Evolutionary conservation across 495 filamentous ascomycete genomes (phyloP).

Genomic region (Daldinia decipiens): DNA sequence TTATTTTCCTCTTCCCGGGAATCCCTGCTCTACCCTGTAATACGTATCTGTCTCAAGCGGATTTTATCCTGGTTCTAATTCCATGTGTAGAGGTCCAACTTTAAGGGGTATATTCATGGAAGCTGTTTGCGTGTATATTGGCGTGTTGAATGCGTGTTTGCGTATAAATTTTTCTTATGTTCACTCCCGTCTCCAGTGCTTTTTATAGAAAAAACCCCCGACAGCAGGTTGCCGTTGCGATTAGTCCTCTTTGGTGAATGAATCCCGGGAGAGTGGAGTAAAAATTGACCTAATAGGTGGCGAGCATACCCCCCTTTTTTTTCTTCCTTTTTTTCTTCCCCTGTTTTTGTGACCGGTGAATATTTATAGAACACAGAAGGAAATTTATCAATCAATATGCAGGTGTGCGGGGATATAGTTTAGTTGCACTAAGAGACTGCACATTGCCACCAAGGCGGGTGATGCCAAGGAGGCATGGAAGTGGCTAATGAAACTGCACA

Average conservation of each 20-base stretch:
- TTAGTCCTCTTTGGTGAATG: background rate
- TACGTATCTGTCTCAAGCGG: background rate
- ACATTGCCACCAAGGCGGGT: conserved; percentile 24
- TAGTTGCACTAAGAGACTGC: conserved; percentile 13
- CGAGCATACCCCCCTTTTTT: background rate
- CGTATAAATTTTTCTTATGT: conserved; percentile 4
- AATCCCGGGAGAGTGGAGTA: background rate
- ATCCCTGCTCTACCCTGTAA: background rate
- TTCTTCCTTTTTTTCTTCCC: background rate
- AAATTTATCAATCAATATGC: conserved; percentile 6
- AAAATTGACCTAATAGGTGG: background rate
- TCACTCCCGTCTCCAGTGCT: background rate
- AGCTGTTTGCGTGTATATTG: background rate
- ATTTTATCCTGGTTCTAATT: background rate
- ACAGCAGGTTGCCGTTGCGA: background rate
- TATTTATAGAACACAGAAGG: background rate
- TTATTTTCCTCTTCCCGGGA: background rate
- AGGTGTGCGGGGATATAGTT: conserved; percentile 17
- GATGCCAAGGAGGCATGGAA: conserved; percentile 26
- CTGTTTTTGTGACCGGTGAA: background rate
- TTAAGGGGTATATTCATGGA: conserved; percentile 1
- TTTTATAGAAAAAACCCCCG: no score
- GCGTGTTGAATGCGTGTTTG: background rate
- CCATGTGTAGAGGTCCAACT: background rate
- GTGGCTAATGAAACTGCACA: conserved; percentile 19